Conservation (phyloP, 148 eudicot species). For the Polygonum aviculare region DNA sequence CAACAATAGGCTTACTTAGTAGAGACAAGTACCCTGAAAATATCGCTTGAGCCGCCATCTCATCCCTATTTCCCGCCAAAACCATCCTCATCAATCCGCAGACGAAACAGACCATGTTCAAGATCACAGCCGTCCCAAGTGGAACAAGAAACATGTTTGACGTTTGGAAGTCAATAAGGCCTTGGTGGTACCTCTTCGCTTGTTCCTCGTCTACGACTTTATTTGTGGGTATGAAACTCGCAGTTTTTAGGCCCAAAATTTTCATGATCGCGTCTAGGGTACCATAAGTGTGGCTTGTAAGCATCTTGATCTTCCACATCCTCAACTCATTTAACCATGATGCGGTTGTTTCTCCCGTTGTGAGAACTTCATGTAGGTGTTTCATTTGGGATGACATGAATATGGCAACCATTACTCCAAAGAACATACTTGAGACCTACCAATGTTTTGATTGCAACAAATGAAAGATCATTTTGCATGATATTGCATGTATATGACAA, state of each 20-base stretch:
- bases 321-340: constrained; percentile 38
- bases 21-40: constrained; percentile 32
- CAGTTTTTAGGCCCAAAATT: constrained; percentile 29
- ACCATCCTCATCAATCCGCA: constrained; percentile 28
- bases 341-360: constrained; percentile 17
- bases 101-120: constrained; percentile 34
- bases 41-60: constrained; percentile 35
- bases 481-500: background rate
- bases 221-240: constrained; percentile 50
- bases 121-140: constrained; percentile 27
- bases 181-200: constrained; percentile 34
- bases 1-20: constrained; percentile 44
- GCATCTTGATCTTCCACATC: constrained; percentile 35
- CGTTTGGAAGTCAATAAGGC: constrained; percentile 45
- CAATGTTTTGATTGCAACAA: background rate
- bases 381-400: constrained; percentile 35
- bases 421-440: constrained; percentile 44
- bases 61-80: constrained; percentile 6
- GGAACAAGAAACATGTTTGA: constrained; percentile 42
- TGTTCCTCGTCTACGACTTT: constrained; percentile 48
- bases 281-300: constrained; percentile 32
- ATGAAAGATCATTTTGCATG: background rate
- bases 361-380: constrained; percentile 26
- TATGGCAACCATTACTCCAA: constrained; percentile 23
- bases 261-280: constrained; percentile 33